Conservation (phyloP, 495 filamentous ascomycete species). For the Elasticomyces elasticus region DNA sequence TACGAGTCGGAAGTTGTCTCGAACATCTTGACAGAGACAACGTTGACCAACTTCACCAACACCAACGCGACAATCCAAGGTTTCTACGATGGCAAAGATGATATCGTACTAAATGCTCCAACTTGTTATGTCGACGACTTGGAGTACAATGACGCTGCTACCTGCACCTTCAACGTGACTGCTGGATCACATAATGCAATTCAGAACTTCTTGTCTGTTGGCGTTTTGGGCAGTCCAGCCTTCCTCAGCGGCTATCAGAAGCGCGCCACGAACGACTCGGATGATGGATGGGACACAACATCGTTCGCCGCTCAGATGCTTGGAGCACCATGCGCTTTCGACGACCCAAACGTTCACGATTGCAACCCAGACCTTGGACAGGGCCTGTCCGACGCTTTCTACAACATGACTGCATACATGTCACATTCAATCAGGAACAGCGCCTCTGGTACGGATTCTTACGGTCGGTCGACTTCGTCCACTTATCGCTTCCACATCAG, state of each 20-base stretch:
- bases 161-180: neutral
- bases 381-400: neutral
- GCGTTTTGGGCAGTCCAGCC: neutral
- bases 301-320: neutral
- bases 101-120: neutral
- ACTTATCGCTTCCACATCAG: too few species aligned
- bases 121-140: neutral
- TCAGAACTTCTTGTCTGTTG: neutral
- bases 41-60: neutral
- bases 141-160: neutral
- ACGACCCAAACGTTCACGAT: too few species aligned
- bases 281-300: neutral
- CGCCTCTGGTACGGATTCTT: too few species aligned
- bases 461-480: too few species aligned
- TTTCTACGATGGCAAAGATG: neutral
- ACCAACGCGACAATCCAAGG: neutral
- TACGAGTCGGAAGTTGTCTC: neutral
- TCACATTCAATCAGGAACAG: too few species aligned
- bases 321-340: neutral
- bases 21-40: neutral
- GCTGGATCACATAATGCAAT: neutral
- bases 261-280: neutral
- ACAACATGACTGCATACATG: too few species aligned
- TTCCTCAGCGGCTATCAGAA: neutral
- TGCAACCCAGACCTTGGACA: neutral